phyloP scores from a whole-genome alignment of 805 yeast genomes.

The Kregervanrija pseudodelftensis region DNA sequence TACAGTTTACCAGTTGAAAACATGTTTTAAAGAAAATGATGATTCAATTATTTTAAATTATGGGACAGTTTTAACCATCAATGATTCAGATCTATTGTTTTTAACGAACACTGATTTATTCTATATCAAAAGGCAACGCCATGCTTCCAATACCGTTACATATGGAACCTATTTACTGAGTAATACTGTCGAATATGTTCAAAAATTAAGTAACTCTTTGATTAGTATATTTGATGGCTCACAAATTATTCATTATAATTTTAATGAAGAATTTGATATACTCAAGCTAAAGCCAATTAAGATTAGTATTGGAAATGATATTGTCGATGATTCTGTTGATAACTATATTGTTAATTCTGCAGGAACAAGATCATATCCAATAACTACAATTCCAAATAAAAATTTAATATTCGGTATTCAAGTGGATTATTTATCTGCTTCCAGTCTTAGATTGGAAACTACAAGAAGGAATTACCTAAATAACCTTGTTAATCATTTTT shows the following conservation, averaged over 20 bases:
- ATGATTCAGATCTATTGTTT: constrained; percentile 24
- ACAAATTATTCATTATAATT: constrained; percentile 25
- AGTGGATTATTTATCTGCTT: constrained; percentile 26
- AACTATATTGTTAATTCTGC: constrained; percentile 18
- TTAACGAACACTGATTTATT: constrained; percentile 23
- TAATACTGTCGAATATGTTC: constrained; percentile 25
- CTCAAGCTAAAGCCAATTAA: constrained; percentile 21
- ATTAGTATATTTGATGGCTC: constrained; percentile 29
- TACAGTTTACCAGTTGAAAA: constrained; percentile 21
- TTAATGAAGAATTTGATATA: constrained; percentile 18
- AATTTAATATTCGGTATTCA: constrained; percentile 47
- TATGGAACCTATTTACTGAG: constrained; percentile 21
- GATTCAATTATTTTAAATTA: constrained; percentile 19
- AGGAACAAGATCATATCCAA: constrained; percentile 39
- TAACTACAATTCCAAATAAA: constrained; percentile 37
- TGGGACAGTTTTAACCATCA: constrained; percentile 20
- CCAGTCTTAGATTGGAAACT: constrained; percentile 23
- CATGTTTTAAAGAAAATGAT: constrained; percentile 19
- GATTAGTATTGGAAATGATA: constrained; percentile 28
- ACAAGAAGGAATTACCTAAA: constrained; percentile 38
- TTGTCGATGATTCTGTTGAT: not conserved
- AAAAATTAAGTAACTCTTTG: constrained; percentile 21
- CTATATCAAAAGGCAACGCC: constrained; percentile 19
- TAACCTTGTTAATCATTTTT: constrained; percentile 41
- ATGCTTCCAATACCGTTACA: constrained; percentile 6